Conservation (phyloP, 2,329 filamentous ascomycete genomes). For the Colletotrichum trifolii region DNA sequence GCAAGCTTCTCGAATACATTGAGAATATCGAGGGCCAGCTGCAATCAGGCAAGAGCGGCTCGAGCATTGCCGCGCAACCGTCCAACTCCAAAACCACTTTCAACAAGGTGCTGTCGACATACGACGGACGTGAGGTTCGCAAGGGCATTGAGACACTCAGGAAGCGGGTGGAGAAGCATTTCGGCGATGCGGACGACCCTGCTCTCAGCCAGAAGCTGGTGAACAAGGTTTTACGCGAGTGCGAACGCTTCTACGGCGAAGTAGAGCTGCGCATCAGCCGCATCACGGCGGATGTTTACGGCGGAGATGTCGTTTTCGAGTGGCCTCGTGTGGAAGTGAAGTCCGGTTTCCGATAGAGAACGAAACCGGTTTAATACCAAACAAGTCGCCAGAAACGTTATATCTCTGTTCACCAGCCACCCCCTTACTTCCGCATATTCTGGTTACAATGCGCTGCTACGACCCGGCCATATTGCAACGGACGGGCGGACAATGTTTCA, state of each 20-base stretch:
- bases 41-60: conserved; percentile 67
- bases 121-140: conserved; percentile 86
- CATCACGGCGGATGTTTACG: conserved; percentile 71
- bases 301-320: conserved; percentile 72
- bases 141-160: conserved; percentile 90
- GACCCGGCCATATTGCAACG: no score
- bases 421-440: not conserved
- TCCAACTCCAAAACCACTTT: conserved; percentile 86
- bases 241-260: conserved; percentile 71
- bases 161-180: conserved; percentile 97
- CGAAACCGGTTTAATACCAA: conserved; percentile 17
- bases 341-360: conserved; percentile 58
- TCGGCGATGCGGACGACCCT: conserved; percentile 86
- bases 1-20: conserved; percentile 90
- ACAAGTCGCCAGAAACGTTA: conserved; percentile 6
- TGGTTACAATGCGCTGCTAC: not conserved
- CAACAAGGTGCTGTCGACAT: conserved; percentile 84
- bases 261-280: conserved; percentile 70
- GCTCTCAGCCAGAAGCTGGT: conserved; percentile 70
- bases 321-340: conserved; percentile 74
- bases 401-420: not conserved
- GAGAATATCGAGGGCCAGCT: conserved; percentile 86
- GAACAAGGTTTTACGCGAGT: conserved; percentile 67
- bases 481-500: not conserved
- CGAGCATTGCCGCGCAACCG: conserved; percentile 79